Evolutionary conservation across 805 yeast species (phyloP).

Genomic region (Ogataea chonburiensis): DNA sequence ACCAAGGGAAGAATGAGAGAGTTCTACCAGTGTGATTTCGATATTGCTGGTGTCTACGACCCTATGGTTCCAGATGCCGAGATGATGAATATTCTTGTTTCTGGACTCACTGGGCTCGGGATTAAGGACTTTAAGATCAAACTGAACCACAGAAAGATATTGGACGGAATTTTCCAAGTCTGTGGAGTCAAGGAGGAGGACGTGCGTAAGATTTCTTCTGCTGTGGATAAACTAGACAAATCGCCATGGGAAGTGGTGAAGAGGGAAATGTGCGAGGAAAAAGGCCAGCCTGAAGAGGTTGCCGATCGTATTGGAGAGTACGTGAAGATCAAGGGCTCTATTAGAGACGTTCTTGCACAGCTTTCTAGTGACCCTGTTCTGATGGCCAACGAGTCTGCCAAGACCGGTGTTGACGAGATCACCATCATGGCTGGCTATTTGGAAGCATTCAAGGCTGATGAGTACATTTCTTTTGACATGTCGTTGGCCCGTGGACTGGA

Average conservation of each 20-base stretch:
- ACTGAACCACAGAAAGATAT: constrained; percentile 90
- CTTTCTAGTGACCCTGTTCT: constrained; percentile 60
- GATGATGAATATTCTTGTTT: constrained; percentile 73
- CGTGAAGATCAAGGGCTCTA: constrained; percentile 81
- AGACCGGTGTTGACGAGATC: constrained; percentile 81
- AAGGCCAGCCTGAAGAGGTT: constrained; percentile 84
- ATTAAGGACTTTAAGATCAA: constrained; percentile 87
- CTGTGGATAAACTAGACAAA: constrained; percentile 96
- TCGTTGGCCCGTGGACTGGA: constrained; percentile 97
- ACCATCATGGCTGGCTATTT: constrained; percentile 67
- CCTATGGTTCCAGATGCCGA: constrained; percentile 97
- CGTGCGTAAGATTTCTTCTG: constrained; percentile 88
- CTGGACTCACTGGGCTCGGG: constrained; percentile 81
- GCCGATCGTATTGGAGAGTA: constrained; percentile 92
- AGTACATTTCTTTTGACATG: constrained; percentile 78
- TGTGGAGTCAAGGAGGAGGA: constrained; percentile 95
- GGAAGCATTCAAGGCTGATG: constrained; percentile 75
- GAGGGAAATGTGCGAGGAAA: constrained; percentile 88
- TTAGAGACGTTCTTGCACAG: constrained; percentile 55
- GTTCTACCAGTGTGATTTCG: constrained; percentile 98
- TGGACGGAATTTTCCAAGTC: constrained; percentile 93
- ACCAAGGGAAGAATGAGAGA: constrained; percentile 99
- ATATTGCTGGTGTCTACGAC: constrained; percentile 91
- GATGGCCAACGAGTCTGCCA: constrained; percentile 66
- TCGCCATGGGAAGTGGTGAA: constrained; percentile 93